Evolutionary conservation across 2,329 filamentous ascomycete genomes (phyloP).

Genomic region (Claviceps sp.): DNA sequence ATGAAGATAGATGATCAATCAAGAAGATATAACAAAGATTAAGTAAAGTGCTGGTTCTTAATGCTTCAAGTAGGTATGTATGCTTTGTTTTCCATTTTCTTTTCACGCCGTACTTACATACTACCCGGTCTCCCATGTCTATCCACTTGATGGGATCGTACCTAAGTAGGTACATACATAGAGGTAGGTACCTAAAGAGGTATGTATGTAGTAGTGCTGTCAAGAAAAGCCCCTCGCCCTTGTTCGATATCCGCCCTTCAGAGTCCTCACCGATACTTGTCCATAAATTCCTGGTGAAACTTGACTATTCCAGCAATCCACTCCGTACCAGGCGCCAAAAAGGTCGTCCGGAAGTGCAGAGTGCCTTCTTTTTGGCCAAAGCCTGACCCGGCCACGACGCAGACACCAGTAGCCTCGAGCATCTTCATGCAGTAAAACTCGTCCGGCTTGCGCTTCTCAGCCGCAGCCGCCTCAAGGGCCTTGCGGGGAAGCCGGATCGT

Average conservation of each 20-base stretch:
- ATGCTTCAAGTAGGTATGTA: no score
- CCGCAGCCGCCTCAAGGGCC: slow-evolving; percentile 60
- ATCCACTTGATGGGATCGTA: no score
- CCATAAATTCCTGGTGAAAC: slow-evolving; percentile 88
- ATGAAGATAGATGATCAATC: no score
- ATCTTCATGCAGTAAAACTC: slow-evolving; percentile 90
- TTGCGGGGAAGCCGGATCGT: slow-evolving; percentile 69
- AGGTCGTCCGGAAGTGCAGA: slow-evolving; percentile 91
- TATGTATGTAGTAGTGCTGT: background rate
- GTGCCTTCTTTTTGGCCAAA: slow-evolving; percentile 91
- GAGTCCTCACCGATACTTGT: slow-evolving; percentile 48
- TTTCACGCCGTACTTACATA: no score
- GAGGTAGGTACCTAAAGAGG: no score
- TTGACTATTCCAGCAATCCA: slow-evolving; percentile 80
- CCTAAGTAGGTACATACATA: background rate
- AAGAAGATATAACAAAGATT: no score
- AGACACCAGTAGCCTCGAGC: slow-evolving; percentile 88
- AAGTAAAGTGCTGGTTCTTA: no score
- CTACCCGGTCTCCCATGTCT: no score
- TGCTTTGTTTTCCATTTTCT: no score
- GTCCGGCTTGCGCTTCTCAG: slow-evolving; percentile 64
- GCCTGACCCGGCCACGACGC: slow-evolving; percentile 80
- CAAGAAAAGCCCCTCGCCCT: no score
- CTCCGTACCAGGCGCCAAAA: slow-evolving; percentile 88
- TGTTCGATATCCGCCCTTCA: no score